Conservation (phyloP, 345 rosid genomes). For the Draba incana region DNA sequence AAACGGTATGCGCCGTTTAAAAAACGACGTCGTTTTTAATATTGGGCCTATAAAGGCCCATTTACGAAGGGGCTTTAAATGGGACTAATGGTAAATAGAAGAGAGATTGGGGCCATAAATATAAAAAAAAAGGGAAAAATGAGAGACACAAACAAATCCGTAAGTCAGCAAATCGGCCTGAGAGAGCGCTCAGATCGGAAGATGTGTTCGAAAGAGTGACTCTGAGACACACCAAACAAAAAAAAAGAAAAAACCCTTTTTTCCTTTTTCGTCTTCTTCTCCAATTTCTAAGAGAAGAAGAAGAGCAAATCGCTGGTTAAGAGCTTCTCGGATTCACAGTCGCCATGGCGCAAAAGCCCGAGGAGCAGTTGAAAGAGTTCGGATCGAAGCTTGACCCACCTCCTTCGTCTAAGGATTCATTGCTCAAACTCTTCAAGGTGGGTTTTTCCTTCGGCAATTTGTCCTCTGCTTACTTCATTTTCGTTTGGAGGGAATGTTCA, state of each 20-base stretch:
- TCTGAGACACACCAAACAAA: slow-evolving; percentile 11
- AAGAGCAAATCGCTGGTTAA: slow-evolving; percentile 20
- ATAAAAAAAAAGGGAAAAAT: slow-evolving; percentile 38
- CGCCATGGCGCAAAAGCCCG: slow-evolving; percentile 69
- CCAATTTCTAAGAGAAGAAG: slow-evolving; percentile 6
- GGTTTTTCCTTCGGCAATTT: slow-evolving; percentile 18
- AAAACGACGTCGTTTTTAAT: slow-evolving; percentile 1
- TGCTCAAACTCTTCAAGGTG: slow-evolving; percentile 85
- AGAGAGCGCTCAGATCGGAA: slow-evolving; percentile 44
- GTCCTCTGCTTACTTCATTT: not conserved
- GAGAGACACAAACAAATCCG: slow-evolving; percentile 37
- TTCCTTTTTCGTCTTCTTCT: not conserved
- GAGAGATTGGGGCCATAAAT: slow-evolving; percentile 24
- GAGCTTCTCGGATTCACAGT: slow-evolving; percentile 15
- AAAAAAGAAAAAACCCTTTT: not conserved
- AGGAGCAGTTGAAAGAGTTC: slow-evolving; percentile 68
- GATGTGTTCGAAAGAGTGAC: slow-evolving; percentile 46
- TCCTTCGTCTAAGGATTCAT: slow-evolving; percentile 72
- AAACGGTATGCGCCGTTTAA: not conserved
- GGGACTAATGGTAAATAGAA: not conserved
- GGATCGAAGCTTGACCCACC: slow-evolving; percentile 88
- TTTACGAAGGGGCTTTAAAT: not conserved
- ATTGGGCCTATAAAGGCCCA: slow-evolving; percentile 14
- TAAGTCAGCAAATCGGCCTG: slow-evolving; percentile 45
- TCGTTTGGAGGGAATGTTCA: slow-evolving; percentile 36